Conservation (phyloP, 805 yeast species). For the Dipodascus geniculatus region DNA sequence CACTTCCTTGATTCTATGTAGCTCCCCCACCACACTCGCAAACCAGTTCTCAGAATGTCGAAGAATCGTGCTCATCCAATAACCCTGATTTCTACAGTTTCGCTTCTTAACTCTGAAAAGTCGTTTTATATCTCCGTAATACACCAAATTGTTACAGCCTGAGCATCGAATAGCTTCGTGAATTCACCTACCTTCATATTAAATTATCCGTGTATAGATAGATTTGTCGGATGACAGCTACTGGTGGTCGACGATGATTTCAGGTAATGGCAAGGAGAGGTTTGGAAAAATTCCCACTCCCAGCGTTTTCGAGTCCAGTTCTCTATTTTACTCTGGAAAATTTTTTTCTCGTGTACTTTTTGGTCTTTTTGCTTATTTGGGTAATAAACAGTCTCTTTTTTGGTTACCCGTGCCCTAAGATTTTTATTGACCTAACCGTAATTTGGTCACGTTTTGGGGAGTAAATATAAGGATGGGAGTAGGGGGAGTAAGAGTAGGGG, state of each 20-base stretch:
- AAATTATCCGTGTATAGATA: background rate
- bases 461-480: background rate
- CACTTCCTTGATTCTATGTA: too few relatives aligned
- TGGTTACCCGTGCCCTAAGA: background rate
- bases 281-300: background rate
- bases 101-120: too few relatives aligned
- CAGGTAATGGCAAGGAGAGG: background rate
- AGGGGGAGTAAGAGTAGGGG: too few relatives aligned
- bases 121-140: too few relatives aligned
- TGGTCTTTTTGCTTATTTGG: background rate
- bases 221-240: slow-evolving; percentile 1
- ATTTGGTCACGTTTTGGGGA: background rate
- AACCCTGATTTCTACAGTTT: too few relatives aligned
- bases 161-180: background rate
- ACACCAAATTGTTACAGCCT: background rate
- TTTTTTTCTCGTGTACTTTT: background rate
- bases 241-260: slow-evolving; percentile 1
- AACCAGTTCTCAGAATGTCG: too few relatives aligned
- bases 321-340: background rate
- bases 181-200: background rate
- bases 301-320: background rate
- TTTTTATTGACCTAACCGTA: too few relatives aligned
- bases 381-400: background rate
- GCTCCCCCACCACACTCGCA: too few relatives aligned
- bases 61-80: too few relatives aligned